Evolutionary conservation across 192 early-diverging fungal species (phyloP), one percentile per base, ranked within the genome.

Genomic region (Coemansia sp.): DNA sequence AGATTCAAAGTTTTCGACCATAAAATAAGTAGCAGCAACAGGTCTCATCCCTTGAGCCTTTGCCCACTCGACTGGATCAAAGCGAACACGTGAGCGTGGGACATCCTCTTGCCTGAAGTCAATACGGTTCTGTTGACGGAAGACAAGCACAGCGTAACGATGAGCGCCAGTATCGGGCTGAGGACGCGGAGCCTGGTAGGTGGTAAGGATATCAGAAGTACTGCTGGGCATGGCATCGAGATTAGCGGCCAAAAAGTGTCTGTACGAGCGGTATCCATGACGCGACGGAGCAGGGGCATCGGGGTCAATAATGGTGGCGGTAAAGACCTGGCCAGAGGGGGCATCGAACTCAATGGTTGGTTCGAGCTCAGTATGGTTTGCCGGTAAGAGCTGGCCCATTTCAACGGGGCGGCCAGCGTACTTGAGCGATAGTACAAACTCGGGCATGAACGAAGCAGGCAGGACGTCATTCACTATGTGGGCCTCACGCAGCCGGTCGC

Each of bases 221-320:
- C 57, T 65, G 11, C 37, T 38, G 8, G 41, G 40, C 11, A 41
- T 2, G 22, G 53, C 19, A 10, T 67, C 66, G 23, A 78, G 33
- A 15, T 78, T 78, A 55, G 57, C 44, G 0, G 68, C 53, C 28
- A 72, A 48, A 31, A 68, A 72, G 36, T 78, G 69, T 1, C 69
- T 41, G 44, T 67, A 78, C 0, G 68, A 71, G 11, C 69, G 38
- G 55, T 72, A 72, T 17, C 65, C 75, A 15, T 78, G 75, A 10
- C 58, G 64, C 4, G 52, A 28, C 17, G 31, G 63, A 1, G 65
- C 61, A 0, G 68, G 74, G 0, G 66, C 30, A 36, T 79, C 70
- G 30, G 70, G 61, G 19, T 79, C 75, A 8, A 79, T 50, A 11
- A 79, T 72, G 15, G 66, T 70, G 0, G 67, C 47, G 9, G 65